Evolutionary conservation across 1,139 yeast species (phyloP), one percentile per base, ranked within the genome.

Genomic region (Suhomyces choctaworum): DNA sequence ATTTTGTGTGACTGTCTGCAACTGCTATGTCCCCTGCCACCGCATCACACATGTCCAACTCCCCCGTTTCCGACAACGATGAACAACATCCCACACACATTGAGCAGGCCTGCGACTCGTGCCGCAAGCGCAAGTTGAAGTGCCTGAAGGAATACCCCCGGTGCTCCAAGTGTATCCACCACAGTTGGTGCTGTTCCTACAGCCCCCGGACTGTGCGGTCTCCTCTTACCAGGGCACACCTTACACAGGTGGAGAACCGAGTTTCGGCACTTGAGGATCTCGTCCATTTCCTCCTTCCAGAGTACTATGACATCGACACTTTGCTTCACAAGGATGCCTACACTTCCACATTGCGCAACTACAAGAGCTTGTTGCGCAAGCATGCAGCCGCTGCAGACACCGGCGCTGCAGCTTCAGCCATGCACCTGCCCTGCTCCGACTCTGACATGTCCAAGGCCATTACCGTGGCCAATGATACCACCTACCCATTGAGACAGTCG

Each of bases 151-250:
- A 82, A 46, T 70, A 62, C 25, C 96, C 96, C 4, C 76, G 76
- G 46, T 87, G 96, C 54, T 67, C 82, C 30, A 86, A 86, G 54
- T 87, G 96, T 61, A 60, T 71, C 12, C 79, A 76, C 37, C 88
- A 85, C 53, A 69, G 73, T 27, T 82, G 95, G 84, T 73, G 74
- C 31, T 87, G 96, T 58, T 64, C 76, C 4, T 87, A 87, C 56
- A 78, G 86, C 17, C 96, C 96, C 10, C 68, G 85, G 43, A 75
- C 83, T 2, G 82, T 83, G 21, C 65, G 96, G 40, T 80, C 90
- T 6, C 96, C 96, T 0, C 64, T 87, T 42, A 87, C 96, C 0
- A 67, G 96, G 48, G 88, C 84, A 13, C 84, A 83, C 62, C 65
- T 87, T 45, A 86, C 95, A 8, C 76, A 76, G 37, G 89, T 87